Evolutionary conservation across 2,329 filamentous ascomycete species (phyloP), one percentile per base, ranked within the genome.

Genomic region (Verticillium dahliae): DNA sequence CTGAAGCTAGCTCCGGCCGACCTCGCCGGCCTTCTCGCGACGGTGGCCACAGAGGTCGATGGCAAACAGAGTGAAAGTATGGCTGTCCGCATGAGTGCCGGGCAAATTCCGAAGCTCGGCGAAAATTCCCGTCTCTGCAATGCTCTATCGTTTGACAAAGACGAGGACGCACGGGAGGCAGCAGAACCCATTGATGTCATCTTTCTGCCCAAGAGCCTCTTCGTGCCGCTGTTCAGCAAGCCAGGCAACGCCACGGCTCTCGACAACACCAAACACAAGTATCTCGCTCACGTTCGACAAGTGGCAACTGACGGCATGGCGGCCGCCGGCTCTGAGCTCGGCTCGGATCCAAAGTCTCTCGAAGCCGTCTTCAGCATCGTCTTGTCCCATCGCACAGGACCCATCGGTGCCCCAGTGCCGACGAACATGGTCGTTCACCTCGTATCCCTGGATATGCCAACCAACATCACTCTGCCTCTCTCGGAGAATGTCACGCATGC

Each of bases 251-350:
- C 5, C 7, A n/a, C 14, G 15, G 55, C 11, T 18, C 65, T 65
- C 14, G 61, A 71, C 59, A 67, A 67, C 1, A 63, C 58, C 0
- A 66, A 63, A 22, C 72, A 73, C 63, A 62, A 70, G 34, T 75
- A 67, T 41, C 65, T 79, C 5, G 66, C 78, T 1, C 78, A 81
- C 59, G 73, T 77, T 0, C 72, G 77, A 0, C 69, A 75, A 11
- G 72, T 80, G 62, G 76, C 78, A 58, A 71, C 69, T 0, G 58
- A 62, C 0, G 76, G 77, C 0, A 76, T 78, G 68, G 71, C 76
- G 0, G 61, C 72, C 0, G 73, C 73, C 0, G 75, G 72, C 4
- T 31, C 27, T 31, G 27, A 31, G 27, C 27, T 31, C 27, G 27
- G 27, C 27, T 31, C 27, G 27, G 27, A 31, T 31, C 27, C 27